phyloP scores from a whole-genome alignment of 345 rosid species.

The Euphorbia tirucalli region DNA sequence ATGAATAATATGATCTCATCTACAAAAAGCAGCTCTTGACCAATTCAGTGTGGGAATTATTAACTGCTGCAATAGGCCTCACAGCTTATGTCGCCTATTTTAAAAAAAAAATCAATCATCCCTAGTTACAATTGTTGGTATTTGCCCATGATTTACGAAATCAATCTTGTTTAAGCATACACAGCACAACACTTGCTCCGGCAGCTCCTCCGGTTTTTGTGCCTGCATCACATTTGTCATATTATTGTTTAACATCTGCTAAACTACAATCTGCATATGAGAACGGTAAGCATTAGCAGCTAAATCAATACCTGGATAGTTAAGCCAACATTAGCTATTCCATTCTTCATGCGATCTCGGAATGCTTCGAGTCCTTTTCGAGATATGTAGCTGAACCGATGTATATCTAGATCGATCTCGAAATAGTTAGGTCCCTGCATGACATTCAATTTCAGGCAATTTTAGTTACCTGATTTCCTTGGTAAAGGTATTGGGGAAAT shows the following conservation, averaged over 20 bases:
- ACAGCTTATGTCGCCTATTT: neutral
- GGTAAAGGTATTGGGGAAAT: neutral
- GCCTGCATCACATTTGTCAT: slow-evolving; percentile 39
- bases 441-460: slow-evolving; percentile 3
- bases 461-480: neutral
- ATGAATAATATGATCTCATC: neutral
- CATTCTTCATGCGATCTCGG: slow-evolving; percentile 56
- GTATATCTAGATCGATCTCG: slow-evolving; percentile 79
- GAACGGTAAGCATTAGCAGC: too few species aligned
- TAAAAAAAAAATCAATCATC: slow-evolving; percentile 26
- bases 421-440: slow-evolving; percentile 74
- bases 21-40: neutral
- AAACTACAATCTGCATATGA: neutral
- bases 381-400: slow-evolving; percentile 82
- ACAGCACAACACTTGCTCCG: slow-evolving; percentile 79
- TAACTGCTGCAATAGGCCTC: neutral
- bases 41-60: neutral
- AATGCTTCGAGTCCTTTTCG: slow-evolving; percentile 90
- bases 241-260: neutral
- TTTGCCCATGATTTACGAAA: slow-evolving; percentile 65
- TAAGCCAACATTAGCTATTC: slow-evolving; percentile 63
- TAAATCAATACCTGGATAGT: slow-evolving; percentile 65
- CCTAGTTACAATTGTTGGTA: slow-evolving; percentile 53
- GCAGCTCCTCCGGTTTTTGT: slow-evolving; percentile 78
- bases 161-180: slow-evolving; percentile 67